These are phyloP conservation scores for Parastagonospora nodorum DNA, from an alignment of 2,329 filamentous ascomycete species.

Conservation along the genomic window DNA sequence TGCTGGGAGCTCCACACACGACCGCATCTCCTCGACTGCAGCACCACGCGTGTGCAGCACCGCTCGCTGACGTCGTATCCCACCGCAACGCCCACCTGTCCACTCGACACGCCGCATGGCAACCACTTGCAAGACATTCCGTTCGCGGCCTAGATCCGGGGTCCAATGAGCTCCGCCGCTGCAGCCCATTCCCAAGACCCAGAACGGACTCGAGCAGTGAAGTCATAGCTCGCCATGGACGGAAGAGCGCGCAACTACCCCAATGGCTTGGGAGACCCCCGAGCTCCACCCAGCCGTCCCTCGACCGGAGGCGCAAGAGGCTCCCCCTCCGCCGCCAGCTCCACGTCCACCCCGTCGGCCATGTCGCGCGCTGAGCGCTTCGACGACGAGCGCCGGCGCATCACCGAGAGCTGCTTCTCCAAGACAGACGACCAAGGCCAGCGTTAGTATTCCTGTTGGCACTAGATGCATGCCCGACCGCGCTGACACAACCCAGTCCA, in stretches of 20 bases:
- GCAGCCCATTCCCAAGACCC: neutral
- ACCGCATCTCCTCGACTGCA: neutral
- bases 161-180: slow-evolving; percentile 1
- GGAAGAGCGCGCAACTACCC: slow-evolving; percentile 39
- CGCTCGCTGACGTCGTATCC: slow-evolving; percentile 2
- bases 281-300: slow-evolving; percentile 29
- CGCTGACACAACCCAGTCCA: slow-evolving; percentile 58
- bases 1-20: neutral
- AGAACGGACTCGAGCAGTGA: neutral
- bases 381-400: slow-evolving; percentile 94
- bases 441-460: slow-evolving; percentile 60
- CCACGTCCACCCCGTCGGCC: slow-evolving; percentile 26
- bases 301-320: slow-evolving; percentile 34
- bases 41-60: slow-evolving; percentile 7
- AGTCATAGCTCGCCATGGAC: slow-evolving; percentile 35
- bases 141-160: slow-evolving; percentile 19
- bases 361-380: slow-evolving; percentile 76
- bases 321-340: slow-evolving; percentile 32
- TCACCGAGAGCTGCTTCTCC: slow-evolving; percentile 91
- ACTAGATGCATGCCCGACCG: neutral
- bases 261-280: slow-evolving; percentile 30
- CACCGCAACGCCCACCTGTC: neutral
- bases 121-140: slow-evolving; percentile 14
- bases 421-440: slow-evolving; percentile 88
- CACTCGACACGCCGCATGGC: slow-evolving; percentile 27